Evolutionary conservation across 1,284 basidiomycete species (phyloP), one percentile per base, ranked within the genome.

Genomic region (Boletus sp.): DNA sequence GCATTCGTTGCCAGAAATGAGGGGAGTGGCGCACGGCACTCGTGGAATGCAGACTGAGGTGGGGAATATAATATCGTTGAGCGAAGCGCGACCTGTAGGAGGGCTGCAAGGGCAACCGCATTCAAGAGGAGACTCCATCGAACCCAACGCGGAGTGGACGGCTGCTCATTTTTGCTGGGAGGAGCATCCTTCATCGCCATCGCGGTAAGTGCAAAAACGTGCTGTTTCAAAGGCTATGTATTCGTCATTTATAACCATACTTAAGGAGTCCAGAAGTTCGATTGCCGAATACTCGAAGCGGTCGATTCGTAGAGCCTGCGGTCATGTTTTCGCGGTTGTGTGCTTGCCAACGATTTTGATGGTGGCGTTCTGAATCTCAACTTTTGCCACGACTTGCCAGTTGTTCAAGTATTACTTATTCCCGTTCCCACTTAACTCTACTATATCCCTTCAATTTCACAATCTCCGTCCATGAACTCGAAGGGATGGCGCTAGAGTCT

Each of bases 121-220:
- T 50, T 62, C 23, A 62, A 9, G 13, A 53, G n/a, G 20, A 59
- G 44, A 40, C 56, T 60, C 45, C 53, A 61, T 37, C 46, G 54
- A 9, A 33, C 40, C 61, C 61, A 57, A 22, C 30, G 27, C 12
- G 48, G 46, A 33, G 41, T 25, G 17, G 44, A 39, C 19, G 48
- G 38, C 26, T 45, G 48, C 36, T 42, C 22, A 9, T 23, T 5
- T 41, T 33, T 33, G 38, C 22, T 10, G 8, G 13, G 16, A 14
- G 30, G 42, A 14, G 3, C 8, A 8, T 33, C 25, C 35, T 44
- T 44, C 33, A 3, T 19, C 17, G n/a, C 23, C 33, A 27, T 37
- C 32, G 34, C 41, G 36, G 32, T 1, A 25, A 29, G 34, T 27
- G 33, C 9, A 14, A 7, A 22, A 34, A 7, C n/a, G 9, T 5